Base-by-base conservation (phyloP, 345 rosid genomes). In the Salix brachista region DNA sequence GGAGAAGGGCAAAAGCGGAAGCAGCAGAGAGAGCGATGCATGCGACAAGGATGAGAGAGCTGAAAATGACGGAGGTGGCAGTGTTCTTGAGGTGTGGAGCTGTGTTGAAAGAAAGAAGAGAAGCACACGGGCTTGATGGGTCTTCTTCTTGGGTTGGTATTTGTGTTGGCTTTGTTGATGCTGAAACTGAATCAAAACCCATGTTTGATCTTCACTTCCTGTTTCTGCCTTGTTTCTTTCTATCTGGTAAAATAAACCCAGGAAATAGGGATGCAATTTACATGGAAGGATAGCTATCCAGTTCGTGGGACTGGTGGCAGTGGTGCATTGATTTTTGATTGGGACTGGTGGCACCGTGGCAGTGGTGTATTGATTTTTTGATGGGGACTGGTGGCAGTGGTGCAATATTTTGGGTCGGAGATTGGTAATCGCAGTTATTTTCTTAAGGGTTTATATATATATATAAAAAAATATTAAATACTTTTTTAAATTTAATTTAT, bases 21-120 rank as follows among this genome's bases (percentile, higher is more conserved):
- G 97, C 91, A n/a, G 94, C 93, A 44, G 97, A 87, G 74, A 89
- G 73, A 70, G 95, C 92, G 44, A 89, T 13, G 88, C 92, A 87
- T 34, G 94, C 77, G 83, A 87, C 11, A 65, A 88, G 78, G 58
- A 88, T 70, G 50, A 91, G 90, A 67, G 92, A 73, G 70, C 84
- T 70, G 88, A 92, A 83, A 80, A 89, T 2, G 80, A 88, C 72
- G 54, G 84, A 84, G 36, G 79, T 83, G 75, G 84, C 48, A n/a
- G 80, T 75, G 73, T 30, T 50, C 83, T 3, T 75, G 75, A 12
- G 84, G 39, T 42, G 78, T n/a, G n/a, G 74, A 18, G 84, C 88
- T 1, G 88, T 79, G 80, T 80, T 65, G 81, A 83, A 85, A 73
- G 88, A 69, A 79, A 92, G 93, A 44, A 92, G 92, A 69, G 98